Evolutionary conservation across 192 early-diverging fungal genomes (phyloP), one percentile per base, ranked within the genome.

Genomic region (Lobosporangium transversale): DNA sequence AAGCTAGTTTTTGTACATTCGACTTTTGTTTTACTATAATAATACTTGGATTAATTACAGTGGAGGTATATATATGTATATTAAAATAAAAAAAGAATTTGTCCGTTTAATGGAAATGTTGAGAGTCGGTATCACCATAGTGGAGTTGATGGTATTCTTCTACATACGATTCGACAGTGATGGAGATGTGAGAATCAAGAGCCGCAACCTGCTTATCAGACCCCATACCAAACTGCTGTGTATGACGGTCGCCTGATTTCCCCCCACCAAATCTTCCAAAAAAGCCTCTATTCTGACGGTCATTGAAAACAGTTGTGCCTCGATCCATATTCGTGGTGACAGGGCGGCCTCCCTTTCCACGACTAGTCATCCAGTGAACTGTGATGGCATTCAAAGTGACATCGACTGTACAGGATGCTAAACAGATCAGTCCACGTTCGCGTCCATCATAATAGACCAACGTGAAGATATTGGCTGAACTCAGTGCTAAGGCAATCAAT

Each of bases 301-400:
- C 31, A 9, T 53, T 40, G 8, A 7, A 40, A 14, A 10, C 8
- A 14, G 7, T 40, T 14, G 8, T 40, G 7, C 37, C 14, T 14
- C 37, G 37, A 40, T 40, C 37, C 37, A 40, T 40, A n/a, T n/a
- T n/a, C n/a, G n/a, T n/a, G n/a, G n/a, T n/a, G n/a, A n/a, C n/a
- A n/a, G n/a, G n/a, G n/a, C n/a, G n/a, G 37, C 26, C 21, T 52
- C 50, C 27, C 24, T 23, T 23, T 15, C 68, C 68, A 10, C 68
- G 68, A 0, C 53, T 57, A 12, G 74, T 82, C 12, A 84, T 80
- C 83, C 83, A 84, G 48, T 81, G 80, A 32, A 84, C 57, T 11
- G 80, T 70, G 15, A 61, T 57, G 20, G 78, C 68, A 47, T 81
- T 84, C 27, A 84, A 43, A 0, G 80, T 81, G 0, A 84, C 83